Conservation (phyloP, 2,329 filamentous ascomycete species). For the Dactylellina parvicollis region DNA sequence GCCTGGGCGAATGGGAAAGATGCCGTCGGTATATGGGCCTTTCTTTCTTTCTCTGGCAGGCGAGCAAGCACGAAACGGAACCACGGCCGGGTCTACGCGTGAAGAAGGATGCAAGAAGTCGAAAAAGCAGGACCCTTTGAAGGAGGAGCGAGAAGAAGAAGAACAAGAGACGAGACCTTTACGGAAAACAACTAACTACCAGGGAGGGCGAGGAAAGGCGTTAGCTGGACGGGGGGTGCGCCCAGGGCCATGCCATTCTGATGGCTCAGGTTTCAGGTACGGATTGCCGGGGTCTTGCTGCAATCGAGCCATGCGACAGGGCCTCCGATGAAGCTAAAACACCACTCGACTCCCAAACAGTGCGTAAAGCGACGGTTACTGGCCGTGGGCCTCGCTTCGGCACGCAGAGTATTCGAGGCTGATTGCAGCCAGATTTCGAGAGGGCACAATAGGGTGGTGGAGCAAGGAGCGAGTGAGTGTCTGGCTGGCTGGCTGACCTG, state of each 20-base stretch:
- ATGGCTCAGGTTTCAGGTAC: slow-evolving; percentile 53
- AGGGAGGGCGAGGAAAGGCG: background rate
- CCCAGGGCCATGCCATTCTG: slow-evolving; percentile 11
- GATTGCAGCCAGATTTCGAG: background rate
- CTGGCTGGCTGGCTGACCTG: background rate
- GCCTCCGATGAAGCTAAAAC: slow-evolving; percentile 37
- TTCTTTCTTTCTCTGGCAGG: too few species aligned
- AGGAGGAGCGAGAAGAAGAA: slow-evolving; percentile 1
- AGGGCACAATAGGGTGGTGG: background rate
- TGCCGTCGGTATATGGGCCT: slow-evolving; percentile 6
- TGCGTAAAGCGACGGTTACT: slow-evolving; percentile 37
- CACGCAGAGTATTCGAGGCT: slow-evolving; percentile 36
- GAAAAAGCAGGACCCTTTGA: background rate
- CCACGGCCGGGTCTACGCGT: slow-evolving; percentile 18
- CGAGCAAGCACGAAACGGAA: background rate
- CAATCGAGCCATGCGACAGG: slow-evolving; percentile 49
- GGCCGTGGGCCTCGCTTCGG: slow-evolving; percentile 36
- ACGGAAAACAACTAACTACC: slow-evolving; percentile 17
- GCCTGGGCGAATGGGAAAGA: slow-evolving; percentile 1
- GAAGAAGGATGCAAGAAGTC: background rate
- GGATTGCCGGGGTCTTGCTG: slow-evolving; percentile 42
- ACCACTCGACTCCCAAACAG: slow-evolving; percentile 6
- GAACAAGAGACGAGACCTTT: slow-evolving; percentile 8
- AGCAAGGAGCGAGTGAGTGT: background rate
- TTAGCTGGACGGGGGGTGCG: slow-evolving; percentile 7